phyloP scores from a whole-genome alignment of 1,284 basidiomycete species.

The Dichomitus squalens region DNA sequence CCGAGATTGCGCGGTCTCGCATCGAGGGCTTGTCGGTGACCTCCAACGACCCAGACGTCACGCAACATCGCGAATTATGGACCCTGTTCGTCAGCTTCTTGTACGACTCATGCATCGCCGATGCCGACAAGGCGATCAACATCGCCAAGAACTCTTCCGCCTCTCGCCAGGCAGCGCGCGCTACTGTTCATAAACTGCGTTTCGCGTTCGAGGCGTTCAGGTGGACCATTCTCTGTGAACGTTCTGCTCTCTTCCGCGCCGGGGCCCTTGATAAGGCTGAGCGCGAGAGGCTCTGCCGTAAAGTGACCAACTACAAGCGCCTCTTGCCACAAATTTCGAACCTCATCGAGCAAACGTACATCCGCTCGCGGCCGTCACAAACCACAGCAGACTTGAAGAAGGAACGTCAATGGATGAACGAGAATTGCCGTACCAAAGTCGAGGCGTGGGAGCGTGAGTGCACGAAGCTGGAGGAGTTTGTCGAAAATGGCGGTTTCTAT shows the following conservation, averaged over 20 bases:
- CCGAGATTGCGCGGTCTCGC: conserved; percentile 29
- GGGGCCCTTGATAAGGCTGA: neutral
- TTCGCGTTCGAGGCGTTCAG: conserved; percentile 41
- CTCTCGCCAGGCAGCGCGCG: conserved; percentile 38
- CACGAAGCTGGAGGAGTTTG: conserved; percentile 32
- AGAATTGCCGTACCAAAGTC: conserved; percentile 37
- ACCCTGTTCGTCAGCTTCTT: conserved; percentile 42
- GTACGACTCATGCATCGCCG: conserved; percentile 42
- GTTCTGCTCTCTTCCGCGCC: conserved; percentile 1
- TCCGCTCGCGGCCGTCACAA: conserved; percentile 12
- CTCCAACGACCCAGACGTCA: neutral
- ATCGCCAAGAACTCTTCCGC: conserved; percentile 37
- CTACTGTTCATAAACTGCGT: conserved; percentile 38
- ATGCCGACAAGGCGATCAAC: conserved; percentile 44
- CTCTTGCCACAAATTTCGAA: conserved; percentile 1
- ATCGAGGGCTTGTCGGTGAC: conserved; percentile 13
- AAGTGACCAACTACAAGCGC: conserved; percentile 13
- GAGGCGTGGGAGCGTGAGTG: conserved; percentile 37
- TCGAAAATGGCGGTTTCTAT: conserved; percentile 41
- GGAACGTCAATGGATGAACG: conserved; percentile 39
- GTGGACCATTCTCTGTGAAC: conserved; percentile 31
- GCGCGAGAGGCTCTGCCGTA: conserved; percentile 22
- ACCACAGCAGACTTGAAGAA: conserved; percentile 23
- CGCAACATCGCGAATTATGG: conserved; percentile 34
- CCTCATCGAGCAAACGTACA: conserved; percentile 10